phyloP scores from a whole-genome alignment of 2,329 filamentous ascomycete genomes.

The Iodosphaeria phyllophila region DNA sequence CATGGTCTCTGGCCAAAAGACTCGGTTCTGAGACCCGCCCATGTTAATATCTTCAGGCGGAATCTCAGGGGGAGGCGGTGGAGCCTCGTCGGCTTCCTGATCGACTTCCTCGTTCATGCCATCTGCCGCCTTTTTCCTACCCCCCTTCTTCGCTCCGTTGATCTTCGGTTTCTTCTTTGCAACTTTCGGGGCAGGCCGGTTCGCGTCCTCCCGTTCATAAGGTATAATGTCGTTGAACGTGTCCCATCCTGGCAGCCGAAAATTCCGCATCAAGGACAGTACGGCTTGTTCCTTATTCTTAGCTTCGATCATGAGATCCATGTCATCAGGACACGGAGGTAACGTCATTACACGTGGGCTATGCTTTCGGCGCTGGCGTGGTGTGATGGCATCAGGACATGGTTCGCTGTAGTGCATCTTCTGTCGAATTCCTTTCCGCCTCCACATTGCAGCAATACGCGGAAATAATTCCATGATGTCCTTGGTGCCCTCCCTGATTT shows the following conservation, averaged over 20 bases:
- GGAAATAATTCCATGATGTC: conserved; percentile 61
- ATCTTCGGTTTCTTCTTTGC: conserved; percentile 23
- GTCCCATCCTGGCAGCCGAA: conserved; percentile 65
- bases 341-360: conserved; percentile 60
- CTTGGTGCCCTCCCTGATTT: conserved; percentile 65
- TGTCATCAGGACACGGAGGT: conserved; percentile 63
- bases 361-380: conserved; percentile 66
- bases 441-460: conserved; percentile 71
- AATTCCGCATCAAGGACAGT: conserved; percentile 80
- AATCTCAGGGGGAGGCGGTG: conserved; percentile 24
- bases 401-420: conserved; percentile 97
- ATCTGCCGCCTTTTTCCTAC: conserved; percentile 18
- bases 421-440: conserved; percentile 63
- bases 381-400: conserved; percentile 56
- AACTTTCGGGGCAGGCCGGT: conserved; percentile 33
- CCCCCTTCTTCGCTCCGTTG: conserved; percentile 19
- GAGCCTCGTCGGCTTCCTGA: conserved; percentile 20
- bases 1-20: conserved; percentile 82
- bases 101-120: conserved; percentile 17
- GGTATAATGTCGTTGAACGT: conserved; percentile 62
- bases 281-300: conserved; percentile 97
- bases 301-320: conserved; percentile 98
- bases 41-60: conserved; percentile 58
- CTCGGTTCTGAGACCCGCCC: conserved; percentile 65
- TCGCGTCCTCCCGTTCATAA: conserved; percentile 59